These are phyloP conservation scores for Neonectria faginata DNA, from an alignment of 2,329 filamentous ascomycete genomes.

Conservation along the genomic window DNA sequence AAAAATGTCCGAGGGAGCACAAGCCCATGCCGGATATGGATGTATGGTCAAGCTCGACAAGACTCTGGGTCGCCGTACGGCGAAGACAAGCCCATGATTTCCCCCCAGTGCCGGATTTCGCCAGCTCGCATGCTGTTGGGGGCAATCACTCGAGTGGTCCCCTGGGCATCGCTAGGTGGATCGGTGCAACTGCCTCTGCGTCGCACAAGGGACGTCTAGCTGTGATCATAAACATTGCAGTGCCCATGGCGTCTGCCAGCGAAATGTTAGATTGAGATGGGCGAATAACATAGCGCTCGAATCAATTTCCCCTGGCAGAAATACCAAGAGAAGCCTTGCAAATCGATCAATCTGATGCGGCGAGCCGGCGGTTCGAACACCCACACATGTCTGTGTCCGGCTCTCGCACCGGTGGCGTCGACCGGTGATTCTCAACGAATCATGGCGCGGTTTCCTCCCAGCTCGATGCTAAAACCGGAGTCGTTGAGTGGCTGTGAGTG, in stretches of 20 bases:
- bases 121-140: constrained; percentile 25
- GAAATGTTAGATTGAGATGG: background rate
- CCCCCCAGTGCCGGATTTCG: constrained; percentile 21
- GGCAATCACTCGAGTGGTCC: constrained; percentile 23
- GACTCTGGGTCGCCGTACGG: constrained; percentile 16
- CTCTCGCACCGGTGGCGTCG: constrained; percentile 18
- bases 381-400: constrained; percentile 25
- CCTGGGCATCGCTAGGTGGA: constrained; percentile 6
- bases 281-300: constrained; percentile 10
- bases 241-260: background rate
- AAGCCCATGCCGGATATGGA: constrained; percentile 43
- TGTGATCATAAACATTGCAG: background rate
- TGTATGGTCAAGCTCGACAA: constrained; percentile 29
- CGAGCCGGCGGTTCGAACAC: constrained; percentile 38
- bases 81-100: constrained; percentile 18
- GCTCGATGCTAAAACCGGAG: constrained; percentile 4
- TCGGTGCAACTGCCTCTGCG: background rate
- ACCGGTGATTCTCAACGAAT: constrained; percentile 14
- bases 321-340: constrained; percentile 27
- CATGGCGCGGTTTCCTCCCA: constrained; percentile 10
- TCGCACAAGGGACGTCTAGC: constrained; percentile 15
- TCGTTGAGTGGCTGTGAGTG: constrained; percentile 16
- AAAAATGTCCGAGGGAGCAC: constrained; percentile 54
- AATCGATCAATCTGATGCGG: constrained; percentile 35
- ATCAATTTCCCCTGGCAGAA: constrained; percentile 18